Evolutionary conservation across 2,329 filamentous ascomycete species (phyloP), one percentile per base, ranked within the genome.

Genomic region (Talaromyces sp.): DNA sequence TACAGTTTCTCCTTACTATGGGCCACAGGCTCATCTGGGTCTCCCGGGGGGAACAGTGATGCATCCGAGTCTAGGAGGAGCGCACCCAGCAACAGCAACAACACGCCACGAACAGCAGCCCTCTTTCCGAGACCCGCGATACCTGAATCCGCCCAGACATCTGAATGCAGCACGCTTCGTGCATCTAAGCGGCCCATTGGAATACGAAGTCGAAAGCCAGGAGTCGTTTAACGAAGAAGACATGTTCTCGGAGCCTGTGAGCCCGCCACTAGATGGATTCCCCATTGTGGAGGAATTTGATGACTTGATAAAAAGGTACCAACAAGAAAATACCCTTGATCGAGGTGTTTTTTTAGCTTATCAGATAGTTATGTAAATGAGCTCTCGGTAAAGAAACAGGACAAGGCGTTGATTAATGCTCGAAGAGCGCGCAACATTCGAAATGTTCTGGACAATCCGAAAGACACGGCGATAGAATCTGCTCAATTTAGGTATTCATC

Each of bases 371-470:
- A 82, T 64, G 79, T 82, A 36, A 73, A 79, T 54, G 78, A 79
- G 40, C 71, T 82, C 14, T 82, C 80, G 6, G 72, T 79, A 36
- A 82, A 82, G 65, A 82, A 82, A 60, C 79, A 80, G 68, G 80
- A 82, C 65, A 82, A 82, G 63, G 80, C 80, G 4, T 71, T 82
- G 64, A 82, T 82, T 34, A 78, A 80, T 66, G 76, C 79, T 27
- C 75, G 71, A 61, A 72, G 80, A 66, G 80, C 79, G 27, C 72
- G 77, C 44, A 81, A 82, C 63, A 82, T 82, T 61, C 75, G 69
- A 60, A 76, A 72, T 5, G 79, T 82, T 33, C 68, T 82, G 58
- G 73, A 77, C 56, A 79, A 82, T 54, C 79, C 79, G 23, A 82
- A 82, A 66, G 78, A 81, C 60, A 82, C 80, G 4, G 75, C 78